Percentiles rank a stretch among this genome's conserved stretches.
Conservation (phyloP, 2,329 filamentous ascomycete species). For the Bipolaris sorokiniana region DNA sequence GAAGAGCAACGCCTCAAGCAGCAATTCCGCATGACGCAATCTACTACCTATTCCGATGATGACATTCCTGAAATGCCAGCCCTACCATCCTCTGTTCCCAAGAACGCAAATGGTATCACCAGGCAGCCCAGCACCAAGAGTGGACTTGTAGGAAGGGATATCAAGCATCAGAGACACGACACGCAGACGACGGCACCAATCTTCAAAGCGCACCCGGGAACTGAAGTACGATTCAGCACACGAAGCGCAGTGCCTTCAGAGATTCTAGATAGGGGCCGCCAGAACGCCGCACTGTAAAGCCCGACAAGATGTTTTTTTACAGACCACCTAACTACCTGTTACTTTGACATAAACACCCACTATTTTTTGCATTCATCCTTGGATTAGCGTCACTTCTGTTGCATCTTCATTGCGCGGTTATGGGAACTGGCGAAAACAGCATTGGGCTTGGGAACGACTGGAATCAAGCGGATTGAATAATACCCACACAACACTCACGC, state of each 20-base stretch:
- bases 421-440: not conserved
- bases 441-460: not conserved
- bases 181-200: constrained; percentile 50
- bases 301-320: not conserved
- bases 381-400: constrained; percentile 1
- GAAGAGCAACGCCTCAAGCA: constrained; percentile 46
- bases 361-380: constrained; percentile 4
- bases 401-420: constrained; percentile 1
- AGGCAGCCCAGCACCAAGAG: constrained; percentile 13
- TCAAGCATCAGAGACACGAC: constrained; percentile 45
- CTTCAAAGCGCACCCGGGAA: constrained; percentile 50
- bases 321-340: not conserved
- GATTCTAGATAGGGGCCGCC: constrained; percentile 43
- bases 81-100: constrained; percentile 27
- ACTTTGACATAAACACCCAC: not conserved
- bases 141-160: constrained; percentile 40
- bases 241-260: constrained; percentile 48
- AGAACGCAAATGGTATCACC: constrained; percentile 27
- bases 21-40: constrained; percentile 42
- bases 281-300: constrained; percentile 29
- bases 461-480: not conserved
- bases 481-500: not conserved
- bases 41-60: constrained; percentile 33
- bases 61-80: constrained; percentile 25
- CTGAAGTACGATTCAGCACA: constrained; percentile 48